Evolutionary conservation across 2,329 filamentous ascomycete species (phyloP).

Genomic region (Didymella arachidicola): DNA sequence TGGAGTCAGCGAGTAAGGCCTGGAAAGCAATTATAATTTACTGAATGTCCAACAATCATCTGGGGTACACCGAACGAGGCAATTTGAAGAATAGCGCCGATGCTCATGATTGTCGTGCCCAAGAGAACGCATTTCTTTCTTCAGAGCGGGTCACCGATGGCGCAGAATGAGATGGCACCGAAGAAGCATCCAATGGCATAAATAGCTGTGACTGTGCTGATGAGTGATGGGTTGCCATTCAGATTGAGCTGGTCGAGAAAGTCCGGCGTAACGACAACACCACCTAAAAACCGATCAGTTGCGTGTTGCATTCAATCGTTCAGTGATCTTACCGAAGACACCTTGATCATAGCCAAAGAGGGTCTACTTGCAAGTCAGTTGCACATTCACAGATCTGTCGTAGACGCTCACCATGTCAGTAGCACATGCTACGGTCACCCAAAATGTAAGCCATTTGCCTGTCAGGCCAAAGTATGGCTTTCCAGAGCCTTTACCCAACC

Average conservation of each 20-base stretch:
- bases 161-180: slow-evolving; percentile 58
- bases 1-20: neutral
- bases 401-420: slow-evolving; percentile 28
- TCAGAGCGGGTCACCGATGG: slow-evolving; percentile 58
- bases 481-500: slow-evolving; percentile 31
- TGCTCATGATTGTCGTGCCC: slow-evolving; percentile 58
- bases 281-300: slow-evolving; percentile 44
- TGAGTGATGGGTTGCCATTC: slow-evolving; percentile 50
- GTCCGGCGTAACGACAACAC: slow-evolving; percentile 62
- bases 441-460: slow-evolving; percentile 65
- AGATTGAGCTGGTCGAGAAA: slow-evolving; percentile 60
- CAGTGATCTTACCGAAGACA: slow-evolving; percentile 54
- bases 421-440: slow-evolving; percentile 57
- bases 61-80: slow-evolving; percentile 55
- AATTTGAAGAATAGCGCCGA: slow-evolving; percentile 59
- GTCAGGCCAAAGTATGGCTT: slow-evolving; percentile 62
- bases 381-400: neutral
- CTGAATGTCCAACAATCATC: slow-evolving; percentile 58
- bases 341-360: slow-evolving; percentile 59
- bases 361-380: slow-evolving; percentile 27
- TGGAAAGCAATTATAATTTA: neutral
- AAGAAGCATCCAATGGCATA: slow-evolving; percentile 69
- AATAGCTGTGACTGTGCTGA: slow-evolving; percentile 63
- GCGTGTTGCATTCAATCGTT: neutral
- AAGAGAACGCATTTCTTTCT: slow-evolving; percentile 58